These are phyloP conservation scores for Pisolithus microcarpus DNA, from an alignment of 768 basidiomycete species.

Conservation along the genomic window DNA sequence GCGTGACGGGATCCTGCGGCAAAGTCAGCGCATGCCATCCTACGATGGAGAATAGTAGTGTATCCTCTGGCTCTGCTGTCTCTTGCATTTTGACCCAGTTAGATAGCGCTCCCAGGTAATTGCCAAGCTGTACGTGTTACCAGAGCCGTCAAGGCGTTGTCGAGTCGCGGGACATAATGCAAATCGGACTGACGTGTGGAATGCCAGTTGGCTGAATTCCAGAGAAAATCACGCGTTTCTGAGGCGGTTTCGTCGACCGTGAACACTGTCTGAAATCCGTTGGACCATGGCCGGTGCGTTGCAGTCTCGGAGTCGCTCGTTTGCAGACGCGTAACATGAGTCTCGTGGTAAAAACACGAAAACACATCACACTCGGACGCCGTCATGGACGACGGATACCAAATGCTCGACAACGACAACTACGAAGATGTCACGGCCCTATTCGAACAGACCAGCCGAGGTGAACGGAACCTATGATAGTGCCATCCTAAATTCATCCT, in stretches of 20 bases:
- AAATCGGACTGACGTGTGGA: constrained; percentile 58
- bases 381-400: constrained; percentile 13
- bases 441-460: constrained; percentile 54
- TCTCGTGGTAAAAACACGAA: too few relatives aligned
- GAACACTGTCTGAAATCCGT: constrained; percentile 1
- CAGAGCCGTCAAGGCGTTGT: background rate
- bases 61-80: constrained; percentile 47
- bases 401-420: constrained; percentile 49
- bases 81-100: constrained; percentile 85
- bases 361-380: constrained; percentile 2
- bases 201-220: constrained; percentile 93
- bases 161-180: background rate
- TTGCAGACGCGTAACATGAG: too few relatives aligned
- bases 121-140: constrained; percentile 67
- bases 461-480: constrained; percentile 29
- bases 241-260: background rate
- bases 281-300: background rate
- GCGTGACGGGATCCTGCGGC: constrained; percentile 68
- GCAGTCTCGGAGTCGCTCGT: background rate
- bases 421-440: constrained; percentile 59
- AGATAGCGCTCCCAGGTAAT: constrained; percentile 83
- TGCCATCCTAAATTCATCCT: background rate
- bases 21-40: constrained; percentile 94
- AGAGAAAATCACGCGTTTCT: constrained; percentile 58
- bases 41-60: constrained; percentile 78